Percentiles rank a stretch among this genome's conserved stretches.
Evolutionary conservation across 306 rosid genomes (phyloP).

Genomic region (Albizia julibrissin): DNA sequence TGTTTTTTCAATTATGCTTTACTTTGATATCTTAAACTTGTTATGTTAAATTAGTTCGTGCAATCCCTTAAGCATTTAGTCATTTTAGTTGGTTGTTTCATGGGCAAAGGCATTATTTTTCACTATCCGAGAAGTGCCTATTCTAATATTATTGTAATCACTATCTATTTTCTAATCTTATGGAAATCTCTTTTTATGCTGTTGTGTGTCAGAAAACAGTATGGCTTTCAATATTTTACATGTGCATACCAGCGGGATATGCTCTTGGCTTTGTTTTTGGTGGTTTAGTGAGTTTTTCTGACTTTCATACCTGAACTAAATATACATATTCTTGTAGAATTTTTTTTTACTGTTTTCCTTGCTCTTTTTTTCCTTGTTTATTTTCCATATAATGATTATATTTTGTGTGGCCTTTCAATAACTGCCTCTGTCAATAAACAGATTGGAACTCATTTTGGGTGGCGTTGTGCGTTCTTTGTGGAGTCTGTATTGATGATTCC

Average conservation of each 20-base stretch:
- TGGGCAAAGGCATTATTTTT: background rate
- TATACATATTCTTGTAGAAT: background rate
- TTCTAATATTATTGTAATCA: constrained; percentile 10
- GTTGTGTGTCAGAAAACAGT: constrained; percentile 62
- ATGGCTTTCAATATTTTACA: constrained; percentile 39
- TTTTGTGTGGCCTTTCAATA: background rate
- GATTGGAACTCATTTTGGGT: constrained; percentile 54
- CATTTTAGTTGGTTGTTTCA: constrained; percentile 1
- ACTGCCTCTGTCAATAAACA: constrained; percentile 36
- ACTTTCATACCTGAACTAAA: constrained; percentile 13
- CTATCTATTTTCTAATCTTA: background rate
- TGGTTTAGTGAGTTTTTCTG: constrained; percentile 65
- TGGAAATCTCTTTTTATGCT: constrained; percentile 31
- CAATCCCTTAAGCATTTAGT: background rate
- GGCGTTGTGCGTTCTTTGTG: background rate
- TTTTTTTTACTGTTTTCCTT: background rate
- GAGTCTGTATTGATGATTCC: constrained; percentile 8
- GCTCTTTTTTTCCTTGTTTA: background rate
- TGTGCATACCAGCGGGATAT: constrained; percentile 86
- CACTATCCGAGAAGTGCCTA: background rate
- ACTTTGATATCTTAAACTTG: constrained; percentile 7
- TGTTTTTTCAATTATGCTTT: constrained; percentile 5
- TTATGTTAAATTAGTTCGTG: background rate
- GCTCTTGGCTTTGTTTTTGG: constrained; percentile 87
- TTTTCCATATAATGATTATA: background rate